Evolutionary conservation across 257 asterid species (phyloP).

Genomic region (Plectranthus barbatus): DNA sequence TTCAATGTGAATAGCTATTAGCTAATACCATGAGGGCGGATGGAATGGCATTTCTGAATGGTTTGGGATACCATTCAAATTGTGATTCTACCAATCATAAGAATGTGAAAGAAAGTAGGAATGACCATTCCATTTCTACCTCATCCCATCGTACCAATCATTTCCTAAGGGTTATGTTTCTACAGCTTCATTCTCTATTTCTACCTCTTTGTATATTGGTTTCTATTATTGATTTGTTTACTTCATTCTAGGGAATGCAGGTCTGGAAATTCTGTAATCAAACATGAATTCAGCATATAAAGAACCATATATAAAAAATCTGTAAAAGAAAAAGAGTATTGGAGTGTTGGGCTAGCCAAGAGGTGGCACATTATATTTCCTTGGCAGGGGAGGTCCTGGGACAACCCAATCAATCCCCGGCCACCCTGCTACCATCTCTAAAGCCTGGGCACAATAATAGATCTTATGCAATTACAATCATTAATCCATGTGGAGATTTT

Average conservation of each 20-base stretch:
- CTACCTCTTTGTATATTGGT: no score
- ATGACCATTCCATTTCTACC: no score
- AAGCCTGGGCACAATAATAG: neutral
- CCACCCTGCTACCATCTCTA: neutral
- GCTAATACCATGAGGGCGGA: no score
- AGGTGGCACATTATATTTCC: neutral
- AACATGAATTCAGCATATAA: neutral
- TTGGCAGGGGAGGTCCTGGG: neutral
- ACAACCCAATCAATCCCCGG: neutral
- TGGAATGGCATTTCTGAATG: no score
- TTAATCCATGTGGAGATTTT: neutral
- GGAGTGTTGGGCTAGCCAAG: neutral
- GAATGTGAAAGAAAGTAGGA: no score
- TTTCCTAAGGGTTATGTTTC: no score
- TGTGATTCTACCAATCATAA: no score
- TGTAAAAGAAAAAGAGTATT: neutral
- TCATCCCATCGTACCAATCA: no score
- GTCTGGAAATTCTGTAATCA: neutral
- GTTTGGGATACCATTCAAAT: no score
- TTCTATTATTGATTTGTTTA: neutral
- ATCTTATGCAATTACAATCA: neutral
- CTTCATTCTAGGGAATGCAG: neutral
- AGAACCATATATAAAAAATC: neutral
- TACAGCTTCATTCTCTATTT: neutral
- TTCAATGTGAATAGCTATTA: no score